Base-by-base conservation (phyloP, 495 filamentous ascomycete species). In the Penicillium paradoxum region DNA sequence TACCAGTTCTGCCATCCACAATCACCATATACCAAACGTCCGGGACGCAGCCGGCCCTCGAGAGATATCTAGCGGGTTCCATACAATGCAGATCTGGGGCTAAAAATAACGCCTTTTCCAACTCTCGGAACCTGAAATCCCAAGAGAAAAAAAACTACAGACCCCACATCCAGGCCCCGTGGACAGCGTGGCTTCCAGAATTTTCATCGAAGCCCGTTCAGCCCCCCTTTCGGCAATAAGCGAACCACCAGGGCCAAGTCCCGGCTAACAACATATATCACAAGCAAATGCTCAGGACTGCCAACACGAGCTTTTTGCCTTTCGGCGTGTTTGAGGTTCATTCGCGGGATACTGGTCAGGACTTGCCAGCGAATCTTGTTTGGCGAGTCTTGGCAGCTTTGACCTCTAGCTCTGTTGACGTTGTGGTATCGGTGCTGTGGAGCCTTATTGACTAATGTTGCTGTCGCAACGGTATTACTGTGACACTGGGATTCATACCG, bases 161-260 rank as follows among this genome's bases (percentile, higher is more conserved):
- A 56, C 48, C 50, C 41, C 40, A 19, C 49, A 48, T 27, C 19
- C 32, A 21, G 42, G 36, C 21, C 39, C 22, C 8, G 45, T 51
- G 39, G 48, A 44, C 54, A 60, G 63, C 59, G 59, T 63, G 59
- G 59, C 59, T 65, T 65, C 59, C 49, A 62, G 59, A 64, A 57
- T 45, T 29, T 46, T 41, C 29, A 41, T 51, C 41, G 42, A 47
- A 47, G 45, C 19, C 8, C 11, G 14, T 34, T 13, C 27, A 24
- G 29, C 38, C 47, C 38, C 34, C 49, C n/a, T n/a, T 25, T 43
- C 53, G 53, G 54, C 33, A 46, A 29, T 34, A 14, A 17, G 22
- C 19, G 36, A 24, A 19, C 15, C 29, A 24, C 14, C 13, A 32
- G 39, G 13, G 11, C 17, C 33, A 38, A 53, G 33, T 38, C 24